Evolutionary conservation across 768 basidiomycete genomes (phyloP).

Genomic region (Gelatoporia subvermispora): DNA sequence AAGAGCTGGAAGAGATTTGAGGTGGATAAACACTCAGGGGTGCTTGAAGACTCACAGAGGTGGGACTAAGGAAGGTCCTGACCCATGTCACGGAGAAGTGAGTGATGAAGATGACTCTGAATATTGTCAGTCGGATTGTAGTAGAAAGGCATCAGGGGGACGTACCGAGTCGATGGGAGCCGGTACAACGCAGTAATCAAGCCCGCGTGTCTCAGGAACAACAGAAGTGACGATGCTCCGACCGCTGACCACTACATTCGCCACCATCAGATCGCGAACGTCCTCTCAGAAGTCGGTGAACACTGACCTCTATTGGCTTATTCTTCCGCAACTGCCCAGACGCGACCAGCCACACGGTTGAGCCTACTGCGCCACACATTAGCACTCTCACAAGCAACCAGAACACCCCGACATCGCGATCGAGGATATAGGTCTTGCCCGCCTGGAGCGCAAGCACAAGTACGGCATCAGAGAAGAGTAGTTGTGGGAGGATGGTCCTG

Average conservation of each 20-base stretch:
- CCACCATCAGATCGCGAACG: slow-evolving; percentile 7
- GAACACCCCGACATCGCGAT: slow-evolving; percentile 64
- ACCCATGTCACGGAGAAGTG: slow-evolving; percentile 71
- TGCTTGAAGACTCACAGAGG: slow-evolving; percentile 36
- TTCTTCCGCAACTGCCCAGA: slow-evolving; percentile 51
- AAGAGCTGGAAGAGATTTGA: slow-evolving; percentile 36
- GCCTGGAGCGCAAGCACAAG: slow-evolving; percentile 60
- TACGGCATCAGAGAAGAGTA: slow-evolving; percentile 57
- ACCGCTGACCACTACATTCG: slow-evolving; percentile 65
- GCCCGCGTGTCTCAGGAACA: slow-evolving; percentile 64
- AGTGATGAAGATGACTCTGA: slow-evolving; percentile 62
- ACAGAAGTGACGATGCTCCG: slow-evolving; percentile 52
- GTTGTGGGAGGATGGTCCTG: slow-evolving; percentile 46
- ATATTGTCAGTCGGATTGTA: neutral
- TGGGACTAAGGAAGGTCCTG: slow-evolving; percentile 43
- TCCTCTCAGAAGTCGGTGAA: neutral
- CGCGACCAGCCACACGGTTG: slow-evolving; percentile 53
- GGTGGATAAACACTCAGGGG: too few relatives aligned
- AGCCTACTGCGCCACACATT: slow-evolving; percentile 65
- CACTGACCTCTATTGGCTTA: slow-evolving; percentile 55
- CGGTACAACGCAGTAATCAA: slow-evolving; percentile 67
- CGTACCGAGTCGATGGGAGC: slow-evolving; percentile 62
- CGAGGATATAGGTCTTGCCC: slow-evolving; percentile 62
- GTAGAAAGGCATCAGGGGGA: neutral
- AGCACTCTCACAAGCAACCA: slow-evolving; percentile 75